Conservation (phyloP, 805 yeast genomes). For the Starmerella apis region DNA sequence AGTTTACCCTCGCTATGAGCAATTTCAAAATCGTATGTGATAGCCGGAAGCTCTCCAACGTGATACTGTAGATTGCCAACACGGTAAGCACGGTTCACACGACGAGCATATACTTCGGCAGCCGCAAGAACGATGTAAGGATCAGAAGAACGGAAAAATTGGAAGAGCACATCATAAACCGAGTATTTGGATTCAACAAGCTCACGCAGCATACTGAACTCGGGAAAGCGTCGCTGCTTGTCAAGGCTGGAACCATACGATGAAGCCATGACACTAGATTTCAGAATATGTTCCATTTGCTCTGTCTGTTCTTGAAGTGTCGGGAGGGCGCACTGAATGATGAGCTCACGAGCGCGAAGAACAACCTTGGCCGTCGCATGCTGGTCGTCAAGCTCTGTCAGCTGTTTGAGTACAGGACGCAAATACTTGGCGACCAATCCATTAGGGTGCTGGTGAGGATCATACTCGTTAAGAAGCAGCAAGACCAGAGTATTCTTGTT, state of each 20-base stretch:
- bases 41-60: slow-evolving; percentile 44
- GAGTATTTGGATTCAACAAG: slow-evolving; percentile 93
- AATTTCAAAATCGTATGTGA: slow-evolving; percentile 55
- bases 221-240: slow-evolving; percentile 60
- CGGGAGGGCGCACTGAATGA: slow-evolving; percentile 94
- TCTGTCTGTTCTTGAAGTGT: slow-evolving; percentile 92
- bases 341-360: slow-evolving; percentile 86
- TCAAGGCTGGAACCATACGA: slow-evolving; percentile 50
- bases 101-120: slow-evolving; percentile 88
- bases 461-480: slow-evolving; percentile 75
- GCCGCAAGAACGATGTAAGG: slow-evolving; percentile 91
- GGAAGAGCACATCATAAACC: slow-evolving; percentile 90
- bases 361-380: slow-evolving; percentile 80
- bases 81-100: slow-evolving; percentile 94
- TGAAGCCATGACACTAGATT: slow-evolving; percentile 80
- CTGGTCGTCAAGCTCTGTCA: slow-evolving; percentile 84
- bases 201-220: slow-evolving; percentile 67
- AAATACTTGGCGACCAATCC: slow-evolving; percentile 59
- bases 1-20: slow-evolving; percentile 34
- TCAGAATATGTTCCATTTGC: slow-evolving; percentile 90
- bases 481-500: slow-evolving; percentile 83
- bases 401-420: slow-evolving; percentile 58
- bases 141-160: slow-evolving; percentile 73
- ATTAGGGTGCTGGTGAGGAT: slow-evolving; percentile 62
- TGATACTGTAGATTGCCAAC: slow-evolving; percentile 64